Evolutionary conservation across 345 rosid genomes (phyloP).

Genomic region (Brassica napus): Da-Ae NC_063441.1:783001-783500

Average conservation of each 20-base stretch:
- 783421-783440: slow-evolving; percentile 67
- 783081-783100: slow-evolving; percentile 20
- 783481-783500: slow-evolving; percentile 83
- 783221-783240: slow-evolving; percentile 92
- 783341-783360: slow-evolving; percentile 72
- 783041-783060: not conserved
- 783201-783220: slow-evolving; percentile 48
- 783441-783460: slow-evolving; percentile 76
- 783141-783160: not conserved
- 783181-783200: slow-evolving; percentile 9
- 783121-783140: slow-evolving; percentile 16
- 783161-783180: slow-evolving; percentile 5
- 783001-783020: not conserved
- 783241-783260: slow-evolving; percentile 80
- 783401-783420: slow-evolving; percentile 44
- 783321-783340: slow-evolving; percentile 79
- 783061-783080: slow-evolving; percentile 27
- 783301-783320: slow-evolving; percentile 94
- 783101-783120: slow-evolving; percentile 4
- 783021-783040: not conserved
- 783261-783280: slow-evolving; percentile 90
- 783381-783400: slow-evolving; percentile 54
- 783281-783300: slow-evolving; percentile 96
- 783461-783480: slow-evolving; percentile 89
- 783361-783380: slow-evolving; percentile 57